Evolutionary conservation across 2,329 filamentous ascomycete genomes (phyloP).

Genomic region (Pseudopyricularia javanii): DNA sequence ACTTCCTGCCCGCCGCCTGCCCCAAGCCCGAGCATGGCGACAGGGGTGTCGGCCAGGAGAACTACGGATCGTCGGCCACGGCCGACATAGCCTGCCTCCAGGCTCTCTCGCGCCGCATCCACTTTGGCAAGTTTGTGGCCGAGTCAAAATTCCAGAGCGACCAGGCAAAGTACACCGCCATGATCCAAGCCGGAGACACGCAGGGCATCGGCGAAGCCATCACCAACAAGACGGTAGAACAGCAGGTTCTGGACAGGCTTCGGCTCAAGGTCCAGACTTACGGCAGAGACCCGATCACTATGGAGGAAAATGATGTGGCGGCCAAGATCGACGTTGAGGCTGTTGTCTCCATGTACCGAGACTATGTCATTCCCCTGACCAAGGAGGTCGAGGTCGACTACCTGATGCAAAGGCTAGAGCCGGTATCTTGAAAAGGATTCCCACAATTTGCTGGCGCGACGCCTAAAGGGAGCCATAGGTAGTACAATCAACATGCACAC

Average conservation of each 20-base stretch:
- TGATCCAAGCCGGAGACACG: conserved; percentile 74
- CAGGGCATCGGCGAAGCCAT: conserved; percentile 80
- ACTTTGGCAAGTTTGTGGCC: conserved; percentile 97
- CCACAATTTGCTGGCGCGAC: neutral
- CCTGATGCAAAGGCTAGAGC: conserved; percentile 71
- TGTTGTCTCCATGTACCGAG: conserved; percentile 79
- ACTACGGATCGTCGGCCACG: conserved; percentile 87
- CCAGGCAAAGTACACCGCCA: conserved; percentile 61
- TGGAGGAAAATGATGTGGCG: conserved; percentile 38
- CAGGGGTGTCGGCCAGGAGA: conserved; percentile 76
- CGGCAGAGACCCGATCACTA: conserved; percentile 69
- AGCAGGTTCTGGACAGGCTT: conserved; percentile 79
- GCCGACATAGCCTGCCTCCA: conserved; percentile 86
- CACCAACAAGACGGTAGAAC: conserved; percentile 78
- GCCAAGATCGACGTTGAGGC: conserved; percentile 87
- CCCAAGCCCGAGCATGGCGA: conserved; percentile 65
- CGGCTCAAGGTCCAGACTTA: conserved; percentile 86
- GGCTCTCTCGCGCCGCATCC: conserved; percentile 78
- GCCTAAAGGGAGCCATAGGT: neutral
- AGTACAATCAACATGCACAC: neutral
- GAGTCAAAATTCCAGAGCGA: conserved; percentile 89
- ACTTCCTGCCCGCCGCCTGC: conserved; percentile 76
- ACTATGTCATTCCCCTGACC: conserved; percentile 93
- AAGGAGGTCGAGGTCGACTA: conserved; percentile 98
- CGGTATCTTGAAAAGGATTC: neutral